Evolutionary conservation across 441 rosid species (phyloP), one percentile per base, ranked within the genome.

Genomic region (Corymbia citriodora): DNA sequence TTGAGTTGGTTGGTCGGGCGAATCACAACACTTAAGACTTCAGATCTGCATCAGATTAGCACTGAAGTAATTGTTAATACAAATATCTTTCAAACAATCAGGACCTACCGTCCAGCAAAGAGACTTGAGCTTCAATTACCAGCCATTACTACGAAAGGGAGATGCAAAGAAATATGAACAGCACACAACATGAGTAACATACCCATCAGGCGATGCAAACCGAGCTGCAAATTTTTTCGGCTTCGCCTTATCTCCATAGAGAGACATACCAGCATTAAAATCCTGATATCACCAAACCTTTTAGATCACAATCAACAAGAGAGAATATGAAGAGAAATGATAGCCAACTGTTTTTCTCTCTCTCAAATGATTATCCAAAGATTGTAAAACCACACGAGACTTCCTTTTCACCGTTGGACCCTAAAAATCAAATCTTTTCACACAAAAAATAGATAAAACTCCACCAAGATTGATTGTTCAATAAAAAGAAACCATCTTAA

Each of bases 241-340:
- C 93, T 97, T 97, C 89, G 95, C 99, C 93, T 97, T 98, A 91
- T 98, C 99, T 53, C 99, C 99, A 65, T 97, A 98, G 18, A 98
- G 95, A 91, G 99, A 94, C 91, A 93, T 53, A 55, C 99, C 99
- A 16, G 97, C 98, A 95, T 94, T 94, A 91, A 88, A 97, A 94
- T 98, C 99, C 99, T 97, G 92, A 45, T 55, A 61, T 61, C 89
- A 93, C 83, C 88, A 91, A 92, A 53, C 79, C 74, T 89, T 79
- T 7, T 9, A 85, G 55, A 89, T 10, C 53, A 4, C 90, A 91
- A 91, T 87, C 63, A 90, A 59, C 55, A 27, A 72, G 53, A 89
- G 23, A 68, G 36, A 27, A 57, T 61, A 55, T 14, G 55, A 90
- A 89, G 17, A 40, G 40, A 81, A 13, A 25, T 1, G 18, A 48